These are phyloP conservation scores for Chloranthus sessilifolius DNA, from an alignment of 164 flowering plant genomes.

Conservation along the genomic window DNA sequence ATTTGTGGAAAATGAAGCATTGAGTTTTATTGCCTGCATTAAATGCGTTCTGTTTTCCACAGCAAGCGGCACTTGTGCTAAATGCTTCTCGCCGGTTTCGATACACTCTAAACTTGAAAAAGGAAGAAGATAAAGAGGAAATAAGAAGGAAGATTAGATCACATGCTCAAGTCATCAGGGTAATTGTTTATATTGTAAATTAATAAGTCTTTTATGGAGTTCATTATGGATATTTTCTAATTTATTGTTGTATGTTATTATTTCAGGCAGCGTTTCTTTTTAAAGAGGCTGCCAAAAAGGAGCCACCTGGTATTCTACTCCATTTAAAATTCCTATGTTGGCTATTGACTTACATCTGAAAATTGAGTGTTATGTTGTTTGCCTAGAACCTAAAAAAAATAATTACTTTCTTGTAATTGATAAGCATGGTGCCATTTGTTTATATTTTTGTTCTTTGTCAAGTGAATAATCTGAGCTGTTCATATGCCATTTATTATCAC, in stretches of 20 bases:
- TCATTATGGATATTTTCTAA: background rate
- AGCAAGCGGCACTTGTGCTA: conserved; percentile 98
- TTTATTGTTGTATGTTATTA: background rate
- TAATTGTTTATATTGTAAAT: conserved; percentile 18
- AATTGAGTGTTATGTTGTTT: background rate
- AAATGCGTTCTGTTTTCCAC: conserved; percentile 9
- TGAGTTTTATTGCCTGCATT: background rate
- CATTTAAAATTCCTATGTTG: background rate
- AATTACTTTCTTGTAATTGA: no score
- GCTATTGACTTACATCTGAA: background rate
- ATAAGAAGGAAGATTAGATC: conserved; percentile 69
- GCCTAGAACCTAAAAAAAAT: no score
- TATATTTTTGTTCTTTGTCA: no score
- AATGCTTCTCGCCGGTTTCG: conserved; percentile 98
- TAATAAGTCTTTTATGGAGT: background rate
- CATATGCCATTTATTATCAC: no score
- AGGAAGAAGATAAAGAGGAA: conserved; percentile 69
- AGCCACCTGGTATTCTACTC: conserved; percentile 36
- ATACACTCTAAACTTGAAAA: conserved; percentile 88
- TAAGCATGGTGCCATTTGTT: no score
- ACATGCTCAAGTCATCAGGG: conserved; percentile 91
- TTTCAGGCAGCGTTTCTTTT: conserved; percentile 87
- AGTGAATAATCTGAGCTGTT: no score
- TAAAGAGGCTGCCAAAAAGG: conserved; percentile 49
- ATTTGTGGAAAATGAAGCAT: background rate